Evolutionary conservation across 208 protist genomes (phyloP).

Genomic region (Acanthamoeba healyi): DNA sequence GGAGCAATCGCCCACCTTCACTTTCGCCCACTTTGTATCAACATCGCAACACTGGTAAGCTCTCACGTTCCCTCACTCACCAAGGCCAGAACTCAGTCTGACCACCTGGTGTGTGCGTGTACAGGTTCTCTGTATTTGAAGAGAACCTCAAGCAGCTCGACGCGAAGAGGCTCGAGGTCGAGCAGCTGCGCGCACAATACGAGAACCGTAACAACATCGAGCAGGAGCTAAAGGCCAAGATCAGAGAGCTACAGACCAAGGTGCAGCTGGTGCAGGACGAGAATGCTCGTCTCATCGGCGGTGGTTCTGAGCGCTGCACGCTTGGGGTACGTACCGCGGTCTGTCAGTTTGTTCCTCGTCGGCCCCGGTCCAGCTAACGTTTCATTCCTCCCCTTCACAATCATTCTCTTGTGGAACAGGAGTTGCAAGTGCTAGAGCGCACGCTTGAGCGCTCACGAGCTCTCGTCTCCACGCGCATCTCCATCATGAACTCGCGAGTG

Average conservation of each 20-base stretch:
- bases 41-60: background rate
- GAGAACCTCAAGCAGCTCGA: conserved; percentile 13
- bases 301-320: conserved; percentile 10
- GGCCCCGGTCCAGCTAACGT: too few species aligned
- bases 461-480: conserved; percentile 31
- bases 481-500: conserved; percentile 31
- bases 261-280: conserved; percentile 51
- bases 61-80: background rate
- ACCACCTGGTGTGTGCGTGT: background rate
- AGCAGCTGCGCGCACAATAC: background rate
- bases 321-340: conserved; percentile 30
- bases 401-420: background rate
- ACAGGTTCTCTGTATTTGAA: conserved; percentile 43
- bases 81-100: background rate
- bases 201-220: background rate
- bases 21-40: conserved; percentile 29
- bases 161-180: conserved; percentile 15
- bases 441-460: conserved; percentile 41
- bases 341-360: background rate
- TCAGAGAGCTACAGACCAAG: conserved; percentile 29
- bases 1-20: background rate
- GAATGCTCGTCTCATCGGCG: conserved; percentile 48
- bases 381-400: background rate
- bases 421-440: conserved; percentile 45
- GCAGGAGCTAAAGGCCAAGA: conserved; percentile 19